Base-by-base conservation (phyloP, 1,284 basidiomycete species). In the Phlebopus sp. region DNA sequence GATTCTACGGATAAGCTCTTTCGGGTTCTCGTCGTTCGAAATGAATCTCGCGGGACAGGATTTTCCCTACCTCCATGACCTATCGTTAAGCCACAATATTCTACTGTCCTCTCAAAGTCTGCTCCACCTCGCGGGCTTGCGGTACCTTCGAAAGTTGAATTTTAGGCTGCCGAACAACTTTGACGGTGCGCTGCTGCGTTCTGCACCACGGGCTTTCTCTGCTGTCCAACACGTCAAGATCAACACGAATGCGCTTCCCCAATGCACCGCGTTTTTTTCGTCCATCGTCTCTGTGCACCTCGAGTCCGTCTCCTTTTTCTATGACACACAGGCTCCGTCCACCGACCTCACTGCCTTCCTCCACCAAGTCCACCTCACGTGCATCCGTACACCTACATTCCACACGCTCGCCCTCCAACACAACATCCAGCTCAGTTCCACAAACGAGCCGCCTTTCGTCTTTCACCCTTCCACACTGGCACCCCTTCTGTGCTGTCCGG, bases 381-480 rank as follows among this genome's bases (percentile, higher is more conserved):
- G 56, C 29, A 35, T 13, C 2, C 27, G 49, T 27, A 3, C 27
- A 1, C 23, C 32, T 6, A 37, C 30, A 2, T 34, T 37, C 8
- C 40, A 59, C 41, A 56, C 60, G 17, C 49, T 68, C 41, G 58
- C 50, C 14, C 49, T 67, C 17, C 67, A 63, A 37, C 64, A 64
- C 40, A 59, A 56, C 36, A 51, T 64, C 1, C 50, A 53, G 19
- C 46, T 48, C 7, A 47, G n/a, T 46, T 53, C 59, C 14, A 57
- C 51, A 29, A 41, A 58, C 8, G 14, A 40, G 2, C 19, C 46
- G 1, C 62, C 64, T 21, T 66, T 53, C 31, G 42, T 66, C 32
- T 49, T 67, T 44, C 54, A 51, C 44, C 44, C 58, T 27, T 48
- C 59, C 10, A 54, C 52, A 2, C 44, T 63, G 14, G 44, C 46